Conservation (phyloP, 306 rosid genomes). For the Pterocarpus santalinus region DNA sequence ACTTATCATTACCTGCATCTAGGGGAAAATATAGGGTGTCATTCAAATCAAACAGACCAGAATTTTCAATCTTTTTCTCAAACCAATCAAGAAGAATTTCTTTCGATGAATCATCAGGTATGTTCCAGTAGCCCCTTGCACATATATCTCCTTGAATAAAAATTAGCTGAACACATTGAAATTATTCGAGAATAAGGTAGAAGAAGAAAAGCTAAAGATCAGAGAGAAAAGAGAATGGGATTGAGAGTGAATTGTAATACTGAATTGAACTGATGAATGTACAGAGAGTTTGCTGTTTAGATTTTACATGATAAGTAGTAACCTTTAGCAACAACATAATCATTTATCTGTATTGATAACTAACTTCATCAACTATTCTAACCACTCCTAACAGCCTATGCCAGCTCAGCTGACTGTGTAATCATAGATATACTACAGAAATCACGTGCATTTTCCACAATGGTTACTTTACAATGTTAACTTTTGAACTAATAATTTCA, state of each 20-base stretch:
- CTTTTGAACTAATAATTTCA: slow-evolving; percentile 14
- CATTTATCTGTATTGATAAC: background rate
- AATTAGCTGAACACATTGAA: slow-evolving; percentile 66
- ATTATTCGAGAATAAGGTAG: slow-evolving; percentile 6
- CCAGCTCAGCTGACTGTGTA: background rate
- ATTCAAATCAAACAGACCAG: slow-evolving; percentile 64
- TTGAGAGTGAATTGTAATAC: background rate
- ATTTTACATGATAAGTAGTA: background rate
- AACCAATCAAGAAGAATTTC: slow-evolving; percentile 67
- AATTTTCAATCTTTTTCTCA: slow-evolving; percentile 62
- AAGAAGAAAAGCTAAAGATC: background rate
- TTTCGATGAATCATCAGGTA: slow-evolving; percentile 59
- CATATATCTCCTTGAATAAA: slow-evolving; percentile 70
- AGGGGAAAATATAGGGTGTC: slow-evolving; percentile 82
- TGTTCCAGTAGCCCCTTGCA: slow-evolving; percentile 89
- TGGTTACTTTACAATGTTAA: background rate
- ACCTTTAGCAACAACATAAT: background rate
- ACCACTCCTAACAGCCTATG: background rate
- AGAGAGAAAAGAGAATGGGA: slow-evolving; percentile 1
- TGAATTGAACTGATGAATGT: slow-evolving; percentile 19
- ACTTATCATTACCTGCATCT: slow-evolving; percentile 63
- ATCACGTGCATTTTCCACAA: slow-evolving; percentile 24
- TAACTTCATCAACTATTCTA: slow-evolving; percentile 18
- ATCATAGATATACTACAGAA: slow-evolving; percentile 1
- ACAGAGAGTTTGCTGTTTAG: background rate